Conservation (phyloP, 2,329 filamentous ascomycete genomes). For the Elsinoe fawcettii region DNA sequence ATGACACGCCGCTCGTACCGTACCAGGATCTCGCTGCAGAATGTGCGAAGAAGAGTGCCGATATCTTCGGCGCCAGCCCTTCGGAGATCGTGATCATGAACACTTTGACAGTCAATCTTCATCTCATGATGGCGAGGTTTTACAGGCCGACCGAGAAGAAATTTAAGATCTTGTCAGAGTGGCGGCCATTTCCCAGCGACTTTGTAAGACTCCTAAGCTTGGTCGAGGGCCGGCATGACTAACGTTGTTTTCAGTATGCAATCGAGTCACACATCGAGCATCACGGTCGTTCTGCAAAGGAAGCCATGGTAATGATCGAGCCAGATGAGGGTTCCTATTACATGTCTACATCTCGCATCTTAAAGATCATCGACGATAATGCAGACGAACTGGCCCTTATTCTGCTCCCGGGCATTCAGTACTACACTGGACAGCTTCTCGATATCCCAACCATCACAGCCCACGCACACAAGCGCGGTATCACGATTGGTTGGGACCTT, state of each 20-base stretch:
- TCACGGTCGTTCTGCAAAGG: constrained; percentile 58
- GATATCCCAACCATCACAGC: constrained; percentile 74
- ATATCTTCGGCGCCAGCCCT: constrained; percentile 64
- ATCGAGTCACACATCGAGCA: constrained; percentile 71
- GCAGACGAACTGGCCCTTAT: constrained; percentile 65
- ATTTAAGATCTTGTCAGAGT: constrained; percentile 81
- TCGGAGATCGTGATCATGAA: constrained; percentile 86
- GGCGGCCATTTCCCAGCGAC: constrained; percentile 83
- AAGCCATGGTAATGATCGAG: constrained; percentile 67
- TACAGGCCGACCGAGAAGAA: constrained; percentile 59
- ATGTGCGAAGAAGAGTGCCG: constrained; percentile 60
- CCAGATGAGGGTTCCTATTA: constrained; percentile 45
- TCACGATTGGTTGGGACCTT: constrained; percentile 78
- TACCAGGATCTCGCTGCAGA: constrained; percentile 76
- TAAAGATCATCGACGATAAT: constrained; percentile 66
- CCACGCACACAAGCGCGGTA: constrained; percentile 62
- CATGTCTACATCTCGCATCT: constrained; percentile 62
- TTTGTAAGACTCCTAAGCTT: constrained; percentile 18
- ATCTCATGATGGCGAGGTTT: constrained; percentile 77
- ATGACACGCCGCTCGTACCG: constrained; percentile 58
- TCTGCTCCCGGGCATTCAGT: constrained; percentile 80
- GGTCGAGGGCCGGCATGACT: not conserved
- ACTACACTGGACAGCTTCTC: constrained; percentile 83
- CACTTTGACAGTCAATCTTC: constrained; percentile 72
- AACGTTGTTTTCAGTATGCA: constrained; percentile 54